phyloP scores from a whole-genome alignment of 805 yeast genomes.

The Metahyphopichia silvanorum region DNA sequence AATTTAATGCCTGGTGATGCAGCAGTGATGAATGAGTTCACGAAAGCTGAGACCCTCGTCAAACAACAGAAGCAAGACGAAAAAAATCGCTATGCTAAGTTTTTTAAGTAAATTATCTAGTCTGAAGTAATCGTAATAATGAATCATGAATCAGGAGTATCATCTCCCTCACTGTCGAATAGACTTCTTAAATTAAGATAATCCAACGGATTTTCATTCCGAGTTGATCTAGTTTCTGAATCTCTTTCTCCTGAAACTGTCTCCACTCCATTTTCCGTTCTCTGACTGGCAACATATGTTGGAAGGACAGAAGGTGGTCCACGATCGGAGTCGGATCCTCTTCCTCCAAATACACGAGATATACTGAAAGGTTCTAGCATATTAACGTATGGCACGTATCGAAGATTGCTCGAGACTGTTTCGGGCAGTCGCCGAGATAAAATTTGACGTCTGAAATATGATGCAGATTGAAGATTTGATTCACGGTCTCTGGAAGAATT shows the following conservation, averaged over 20 bases:
- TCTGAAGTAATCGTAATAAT: not conserved
- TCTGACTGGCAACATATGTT: slow-evolving; percentile 46
- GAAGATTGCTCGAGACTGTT: not conserved
- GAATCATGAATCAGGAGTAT: not conserved
- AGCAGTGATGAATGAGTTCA: slow-evolving; percentile 43
- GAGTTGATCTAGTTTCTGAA: slow-evolving; percentile 8
- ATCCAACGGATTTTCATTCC: slow-evolving; percentile 18
- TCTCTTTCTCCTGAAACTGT: slow-evolving; percentile 18
- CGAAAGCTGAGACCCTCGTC: slow-evolving; percentile 35
- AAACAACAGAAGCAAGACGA: slow-evolving; percentile 47
- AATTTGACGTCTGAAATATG: no score
- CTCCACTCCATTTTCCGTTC: slow-evolving; percentile 44
- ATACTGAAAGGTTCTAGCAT: not conserved
- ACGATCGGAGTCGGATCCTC: not conserved
- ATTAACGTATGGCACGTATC: not conserved
- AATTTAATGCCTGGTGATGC: slow-evolving; percentile 47
- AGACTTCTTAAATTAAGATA: slow-evolving; percentile 25
- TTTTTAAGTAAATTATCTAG: slow-evolving; percentile 45
- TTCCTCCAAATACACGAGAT: not conserved
- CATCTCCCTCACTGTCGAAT: slow-evolving; percentile 12
- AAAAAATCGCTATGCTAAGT: slow-evolving; percentile 57
- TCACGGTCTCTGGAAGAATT: no score
- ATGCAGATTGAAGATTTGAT: no score
- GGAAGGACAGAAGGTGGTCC: slow-evolving; percentile 31
- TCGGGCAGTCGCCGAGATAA: no score